Evolutionary conservation across 306 rosid species (phyloP).

Genomic region (Rosa lucieae): DNA sequence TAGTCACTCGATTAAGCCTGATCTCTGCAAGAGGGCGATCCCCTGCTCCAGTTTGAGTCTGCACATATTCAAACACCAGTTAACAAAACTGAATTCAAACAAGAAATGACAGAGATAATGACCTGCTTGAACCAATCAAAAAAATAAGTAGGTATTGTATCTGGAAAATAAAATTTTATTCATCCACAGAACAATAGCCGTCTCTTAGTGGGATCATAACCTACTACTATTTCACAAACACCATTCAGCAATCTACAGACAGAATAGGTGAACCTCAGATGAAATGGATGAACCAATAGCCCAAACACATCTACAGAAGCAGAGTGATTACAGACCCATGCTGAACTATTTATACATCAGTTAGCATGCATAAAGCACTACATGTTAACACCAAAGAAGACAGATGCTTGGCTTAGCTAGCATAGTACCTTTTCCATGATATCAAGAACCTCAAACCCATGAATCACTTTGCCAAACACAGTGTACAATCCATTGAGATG

Average conservation of each 20-base stretch:
- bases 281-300: neutral
- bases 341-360: neutral
- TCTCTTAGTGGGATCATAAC: neutral
- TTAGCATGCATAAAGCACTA: neutral
- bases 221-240: neutral
- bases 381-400: neutral
- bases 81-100: neutral
- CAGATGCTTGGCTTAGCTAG: neutral
- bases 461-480: conserved; percentile 87
- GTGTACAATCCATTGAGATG: conserved; percentile 88
- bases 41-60: conserved; percentile 88
- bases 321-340: neutral
- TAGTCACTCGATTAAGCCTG: conserved; percentile 84
- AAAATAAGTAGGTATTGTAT: neutral
- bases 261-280: neutral
- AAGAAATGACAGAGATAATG: neutral
- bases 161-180: neutral
- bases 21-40: conserved; percentile 97
- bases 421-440: conserved; percentile 90
- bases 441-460: conserved; percentile 97
- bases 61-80: conserved; percentile 37
- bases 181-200: neutral
- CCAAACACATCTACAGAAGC: neutral
- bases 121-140: neutral
- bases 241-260: neutral